Evolutionary conservation across 176 grass and related monocot species (phyloP).

Genomic region (Poa annua): DNA sequence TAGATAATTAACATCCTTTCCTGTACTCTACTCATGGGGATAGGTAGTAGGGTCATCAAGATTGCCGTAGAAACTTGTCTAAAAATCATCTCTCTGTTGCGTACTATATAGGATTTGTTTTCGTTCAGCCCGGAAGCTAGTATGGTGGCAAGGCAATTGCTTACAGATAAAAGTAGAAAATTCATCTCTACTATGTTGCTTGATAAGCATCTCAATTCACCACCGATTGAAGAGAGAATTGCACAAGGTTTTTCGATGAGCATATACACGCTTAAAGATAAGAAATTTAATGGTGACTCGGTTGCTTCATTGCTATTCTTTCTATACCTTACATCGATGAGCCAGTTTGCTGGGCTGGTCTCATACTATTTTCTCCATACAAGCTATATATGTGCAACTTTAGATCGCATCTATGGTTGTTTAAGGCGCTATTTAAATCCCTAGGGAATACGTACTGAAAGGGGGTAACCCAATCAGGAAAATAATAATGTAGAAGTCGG

Average conservation of each 20-base stretch:
- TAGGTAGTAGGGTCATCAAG: no score
- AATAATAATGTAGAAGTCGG: neutral
- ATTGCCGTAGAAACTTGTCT: no score
- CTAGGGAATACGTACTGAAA: slow-evolving; percentile 7
- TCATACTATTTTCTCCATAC: neutral
- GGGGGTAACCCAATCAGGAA: neutral
- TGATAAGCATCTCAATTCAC: neutral
- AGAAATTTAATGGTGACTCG: neutral
- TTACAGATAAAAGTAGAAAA: no score
- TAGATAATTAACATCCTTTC: no score
- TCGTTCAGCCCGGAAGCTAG: no score
- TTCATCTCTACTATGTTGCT: neutral
- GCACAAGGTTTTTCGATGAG: neutral
- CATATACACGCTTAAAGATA: neutral
- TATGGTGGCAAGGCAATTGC: no score
- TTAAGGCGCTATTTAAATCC: neutral
- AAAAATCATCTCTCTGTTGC: no score
- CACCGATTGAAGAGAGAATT: neutral
- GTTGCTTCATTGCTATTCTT: neutral
- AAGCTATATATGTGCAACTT: neutral
- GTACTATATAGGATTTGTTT: no score
- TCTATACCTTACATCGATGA: neutral
- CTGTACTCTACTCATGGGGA: no score
- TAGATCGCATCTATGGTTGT: neutral
- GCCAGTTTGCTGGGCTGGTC: neutral